These are phyloP conservation scores for Decorospora gaudefroyi DNA, from an alignment of 2,329 filamentous ascomycete species.

Conservation along the genomic window DNA sequence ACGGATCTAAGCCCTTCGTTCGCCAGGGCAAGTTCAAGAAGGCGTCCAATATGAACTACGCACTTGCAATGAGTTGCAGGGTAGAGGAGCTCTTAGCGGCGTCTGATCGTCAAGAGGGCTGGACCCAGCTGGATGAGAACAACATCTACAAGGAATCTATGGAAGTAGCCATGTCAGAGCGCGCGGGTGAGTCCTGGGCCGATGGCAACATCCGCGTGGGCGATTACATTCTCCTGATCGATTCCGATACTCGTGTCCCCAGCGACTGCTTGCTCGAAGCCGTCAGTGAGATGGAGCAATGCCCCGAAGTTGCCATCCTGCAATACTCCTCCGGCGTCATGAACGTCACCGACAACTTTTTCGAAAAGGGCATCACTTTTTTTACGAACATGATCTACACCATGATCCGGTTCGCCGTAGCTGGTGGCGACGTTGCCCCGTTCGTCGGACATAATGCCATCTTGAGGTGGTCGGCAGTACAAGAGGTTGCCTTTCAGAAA, in stretches of 20 bases:
- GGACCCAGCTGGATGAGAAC: constrained; percentile 44
- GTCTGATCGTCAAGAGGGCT: constrained; percentile 27
- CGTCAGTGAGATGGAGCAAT: constrained; percentile 80
- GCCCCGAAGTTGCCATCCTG: constrained; percentile 76
- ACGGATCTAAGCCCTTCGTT: constrained; percentile 26
- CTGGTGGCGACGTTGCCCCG: constrained; percentile 71
- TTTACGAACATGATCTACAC: constrained; percentile 80
- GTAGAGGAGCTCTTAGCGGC: constrained; percentile 63
- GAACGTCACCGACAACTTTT: constrained; percentile 73
- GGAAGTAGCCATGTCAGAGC: constrained; percentile 65
- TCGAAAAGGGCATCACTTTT: constrained; percentile 77
- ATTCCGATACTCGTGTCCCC: constrained; percentile 53
- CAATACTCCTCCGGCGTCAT: constrained; percentile 72
- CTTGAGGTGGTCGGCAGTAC: constrained; percentile 69
- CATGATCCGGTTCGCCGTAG: constrained; percentile 70
- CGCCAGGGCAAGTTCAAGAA: constrained; percentile 48
- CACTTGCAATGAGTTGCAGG: constrained; percentile 63
- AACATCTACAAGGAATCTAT: constrained; percentile 49
- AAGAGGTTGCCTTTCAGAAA: constrained; percentile 57
- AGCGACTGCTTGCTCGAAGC: constrained; percentile 77
- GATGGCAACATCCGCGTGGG: constrained; percentile 85
- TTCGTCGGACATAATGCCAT: constrained; percentile 81
- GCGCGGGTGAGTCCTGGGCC: constrained; percentile 71
- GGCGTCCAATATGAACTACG: constrained; percentile 77
- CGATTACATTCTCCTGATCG: constrained; percentile 76